phyloP scores from a whole-genome alignment of 176 grass and related monocot species.

The Oropetium thomaeum region DNA sequence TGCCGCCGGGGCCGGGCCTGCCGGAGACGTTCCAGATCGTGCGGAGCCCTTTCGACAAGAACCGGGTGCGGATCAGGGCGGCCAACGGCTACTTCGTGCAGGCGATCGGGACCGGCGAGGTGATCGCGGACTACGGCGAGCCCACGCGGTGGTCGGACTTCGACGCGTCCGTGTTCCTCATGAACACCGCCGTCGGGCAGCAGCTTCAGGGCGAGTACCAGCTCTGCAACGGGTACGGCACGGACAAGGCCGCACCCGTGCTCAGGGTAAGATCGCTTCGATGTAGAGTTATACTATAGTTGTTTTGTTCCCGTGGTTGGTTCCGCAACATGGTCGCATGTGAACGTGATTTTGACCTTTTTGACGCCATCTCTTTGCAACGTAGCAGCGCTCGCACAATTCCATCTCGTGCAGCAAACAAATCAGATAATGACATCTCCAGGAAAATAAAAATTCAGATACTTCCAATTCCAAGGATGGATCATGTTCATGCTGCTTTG shows the following conservation, averaged over 20 bases:
- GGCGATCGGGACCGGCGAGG: constrained; percentile 12
- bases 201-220: constrained; percentile 42
- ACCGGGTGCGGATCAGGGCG: constrained; percentile 48
- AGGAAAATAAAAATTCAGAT: background rate
- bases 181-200: background rate
- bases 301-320: too few species aligned
- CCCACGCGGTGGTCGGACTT: constrained; percentile 32
- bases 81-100: constrained; percentile 46
- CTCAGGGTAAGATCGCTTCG: constrained; percentile 29
- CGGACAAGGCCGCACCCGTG: constrained; percentile 1
- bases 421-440: background rate
- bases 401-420: too few species aligned
- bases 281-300: background rate
- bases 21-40: constrained; percentile 55
- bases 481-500: background rate
- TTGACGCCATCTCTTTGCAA: too few species aligned
- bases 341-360: too few species aligned
- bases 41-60: constrained; percentile 32
- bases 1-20: constrained; percentile 17
- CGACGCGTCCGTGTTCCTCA: constrained; percentile 31
- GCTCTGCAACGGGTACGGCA: constrained; percentile 43
- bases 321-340: too few species aligned
- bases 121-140: constrained; percentile 15
- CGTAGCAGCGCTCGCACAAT: too few species aligned
- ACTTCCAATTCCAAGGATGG: background rate